Evolutionary conservation across 345 rosid species (phyloP).

Genomic region (Excoecaria cochinchinensis): DNA sequence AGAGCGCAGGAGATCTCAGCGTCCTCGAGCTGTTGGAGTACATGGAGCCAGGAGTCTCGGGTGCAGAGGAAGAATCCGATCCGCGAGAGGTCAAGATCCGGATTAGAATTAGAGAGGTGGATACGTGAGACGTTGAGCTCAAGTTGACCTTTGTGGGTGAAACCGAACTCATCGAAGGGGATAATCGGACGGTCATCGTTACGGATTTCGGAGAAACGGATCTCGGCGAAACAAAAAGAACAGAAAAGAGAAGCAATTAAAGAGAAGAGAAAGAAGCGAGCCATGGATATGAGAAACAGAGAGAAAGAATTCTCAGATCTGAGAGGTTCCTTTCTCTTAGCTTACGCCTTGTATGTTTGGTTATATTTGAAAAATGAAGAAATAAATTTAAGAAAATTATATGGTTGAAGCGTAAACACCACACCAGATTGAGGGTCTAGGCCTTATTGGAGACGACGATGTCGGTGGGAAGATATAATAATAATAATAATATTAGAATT

Average conservation of each 20-base stretch:
- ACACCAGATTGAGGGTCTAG: background rate
- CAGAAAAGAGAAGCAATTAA: constrained; percentile 23
- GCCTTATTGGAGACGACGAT: background rate
- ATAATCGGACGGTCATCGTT: constrained; percentile 66
- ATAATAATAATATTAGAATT: too few species aligned
- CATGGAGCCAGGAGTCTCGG: constrained; percentile 74
- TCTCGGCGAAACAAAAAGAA: constrained; percentile 53
- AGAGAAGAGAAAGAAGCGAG: constrained; percentile 22
- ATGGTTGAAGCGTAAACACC: background rate
- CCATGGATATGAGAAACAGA: constrained; percentile 36
- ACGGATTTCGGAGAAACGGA: constrained; percentile 69
- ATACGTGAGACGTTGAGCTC: constrained; percentile 67
- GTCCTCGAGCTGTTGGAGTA: constrained; percentile 71
- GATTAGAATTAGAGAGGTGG: constrained; percentile 46
- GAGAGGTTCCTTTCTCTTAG: background rate
- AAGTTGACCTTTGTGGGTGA: constrained; percentile 79
- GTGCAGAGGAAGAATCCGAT: constrained; percentile 97
- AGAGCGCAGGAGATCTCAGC: constrained; percentile 75
- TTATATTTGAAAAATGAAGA: background rate
- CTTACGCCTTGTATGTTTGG: background rate
- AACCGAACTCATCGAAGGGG: constrained; percentile 84
- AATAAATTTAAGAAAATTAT: background rate
- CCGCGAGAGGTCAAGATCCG: constrained; percentile 62
- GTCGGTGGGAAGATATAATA: background rate
- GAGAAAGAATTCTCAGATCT: constrained; percentile 12